A percentile compares a stretch with the other conserved stretches of the same genome.
Conservation (phyloP, 2,329 filamentous ascomycete species). For the Clarireedia sp. region DNA sequence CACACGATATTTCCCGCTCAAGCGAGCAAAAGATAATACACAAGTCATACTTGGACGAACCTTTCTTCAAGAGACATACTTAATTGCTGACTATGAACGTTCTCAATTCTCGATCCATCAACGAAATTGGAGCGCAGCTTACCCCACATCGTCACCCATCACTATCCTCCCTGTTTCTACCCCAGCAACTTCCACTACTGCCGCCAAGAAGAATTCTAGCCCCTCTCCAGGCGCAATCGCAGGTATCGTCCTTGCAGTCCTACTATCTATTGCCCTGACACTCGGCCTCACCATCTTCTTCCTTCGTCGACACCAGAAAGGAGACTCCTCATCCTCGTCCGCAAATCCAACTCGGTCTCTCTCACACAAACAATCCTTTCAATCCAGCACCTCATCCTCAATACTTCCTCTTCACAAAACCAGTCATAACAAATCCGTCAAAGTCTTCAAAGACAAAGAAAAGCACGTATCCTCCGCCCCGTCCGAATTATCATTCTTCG, state of each 20-base stretch:
- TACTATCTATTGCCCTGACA: conserved; percentile 4
- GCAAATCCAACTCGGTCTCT: conserved; percentile 1
- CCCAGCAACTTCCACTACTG: neutral
- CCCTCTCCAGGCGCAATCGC: neutral
- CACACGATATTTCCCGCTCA: conserved; percentile 34
- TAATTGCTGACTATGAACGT: conserved; percentile 35
- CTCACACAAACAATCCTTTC: neutral
- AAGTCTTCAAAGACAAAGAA: neutral
- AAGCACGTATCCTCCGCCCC: neutral
- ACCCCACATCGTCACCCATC: conserved; percentile 13
- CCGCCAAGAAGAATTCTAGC: neutral
- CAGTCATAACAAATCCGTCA: neutral
- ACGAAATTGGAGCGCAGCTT: conserved; percentile 17
- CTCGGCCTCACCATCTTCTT: neutral
- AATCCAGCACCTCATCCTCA: neutral
- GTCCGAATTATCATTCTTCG: conserved; percentile 6
- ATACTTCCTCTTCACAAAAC: neutral
- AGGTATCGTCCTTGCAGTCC: conserved; percentile 2
- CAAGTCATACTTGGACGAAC: conserved; percentile 33
- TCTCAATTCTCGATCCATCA: conserved; percentile 33
- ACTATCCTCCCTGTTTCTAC: conserved; percentile 13
- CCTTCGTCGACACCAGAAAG: neutral
- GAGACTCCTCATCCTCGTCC: neutral
- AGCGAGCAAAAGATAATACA: conserved; percentile 28
- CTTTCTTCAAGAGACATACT: conserved; percentile 34